Evolutionary conservation across 805 yeast species (phyloP).

Genomic region (Ascoidea rubescens): DNA sequence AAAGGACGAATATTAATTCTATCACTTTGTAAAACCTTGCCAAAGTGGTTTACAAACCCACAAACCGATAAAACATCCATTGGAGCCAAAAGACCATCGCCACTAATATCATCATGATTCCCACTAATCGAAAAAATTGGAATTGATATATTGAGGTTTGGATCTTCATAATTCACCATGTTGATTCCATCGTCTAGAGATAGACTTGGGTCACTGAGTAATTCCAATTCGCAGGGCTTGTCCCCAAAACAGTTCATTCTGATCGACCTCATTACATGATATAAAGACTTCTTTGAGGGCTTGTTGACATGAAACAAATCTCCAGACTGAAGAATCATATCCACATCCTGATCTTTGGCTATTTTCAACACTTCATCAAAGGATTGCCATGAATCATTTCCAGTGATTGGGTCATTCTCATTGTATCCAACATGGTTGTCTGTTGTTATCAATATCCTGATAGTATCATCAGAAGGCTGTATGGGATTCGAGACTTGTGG

Average conservation of each 20-base stretch:
- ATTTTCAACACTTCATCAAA: constrained; percentile 71
- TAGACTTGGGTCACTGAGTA: constrained; percentile 63
- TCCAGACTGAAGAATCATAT: constrained; percentile 85
- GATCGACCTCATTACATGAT: constrained; percentile 63
- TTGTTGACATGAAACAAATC: constrained; percentile 85
- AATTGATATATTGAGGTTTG: constrained; percentile 73
- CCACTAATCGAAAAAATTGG: constrained; percentile 92
- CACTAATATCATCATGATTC: constrained; percentile 94
- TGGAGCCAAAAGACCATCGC: constrained; percentile 70
- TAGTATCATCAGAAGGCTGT: constrained; percentile 47
- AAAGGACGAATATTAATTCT: constrained; percentile 63
- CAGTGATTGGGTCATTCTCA: constrained; percentile 81
- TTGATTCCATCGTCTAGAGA: constrained; percentile 53
- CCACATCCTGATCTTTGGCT: constrained; percentile 62
- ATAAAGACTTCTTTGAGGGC: constrained; percentile 78
- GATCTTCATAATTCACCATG: constrained; percentile 79
- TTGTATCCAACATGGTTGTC: constrained; percentile 94
- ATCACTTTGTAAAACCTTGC: constrained; percentile 66
- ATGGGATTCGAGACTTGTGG: constrained; percentile 22
- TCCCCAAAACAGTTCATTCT: constrained; percentile 71
- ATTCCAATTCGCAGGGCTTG: constrained; percentile 72
- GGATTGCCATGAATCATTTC: constrained; percentile 80
- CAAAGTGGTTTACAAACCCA: constrained; percentile 84
- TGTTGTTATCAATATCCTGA: constrained; percentile 71
- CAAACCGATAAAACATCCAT: constrained; percentile 71